Conservation (phyloP, 345 rosid genomes). For the Dovyalis caffra region DNA sequence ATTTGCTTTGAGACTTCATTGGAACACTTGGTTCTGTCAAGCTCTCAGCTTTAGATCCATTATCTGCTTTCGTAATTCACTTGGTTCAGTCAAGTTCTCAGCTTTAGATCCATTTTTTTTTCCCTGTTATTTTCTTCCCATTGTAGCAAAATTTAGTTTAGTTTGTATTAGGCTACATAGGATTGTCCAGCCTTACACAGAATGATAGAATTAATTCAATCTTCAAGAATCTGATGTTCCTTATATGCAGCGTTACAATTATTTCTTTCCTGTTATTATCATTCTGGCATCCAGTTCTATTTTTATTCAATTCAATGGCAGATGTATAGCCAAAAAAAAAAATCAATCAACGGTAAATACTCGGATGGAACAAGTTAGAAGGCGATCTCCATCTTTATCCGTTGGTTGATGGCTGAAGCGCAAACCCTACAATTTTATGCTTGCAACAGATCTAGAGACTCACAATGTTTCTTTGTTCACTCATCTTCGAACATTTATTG, state of each 20-base stretch:
- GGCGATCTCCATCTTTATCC: background rate
- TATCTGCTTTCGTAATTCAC: slow-evolving; percentile 31
- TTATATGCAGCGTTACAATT: background rate
- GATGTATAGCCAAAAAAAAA: background rate
- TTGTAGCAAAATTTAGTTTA: slow-evolving; percentile 23
- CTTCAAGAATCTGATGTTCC: slow-evolving; percentile 8
- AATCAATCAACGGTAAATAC: background rate
- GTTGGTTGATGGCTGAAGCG: background rate
- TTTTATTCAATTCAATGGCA: background rate
- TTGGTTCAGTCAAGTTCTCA: slow-evolving; percentile 16
- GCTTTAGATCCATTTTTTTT: slow-evolving; percentile 23
- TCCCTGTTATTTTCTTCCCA: background rate
- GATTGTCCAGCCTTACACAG: slow-evolving; percentile 27
- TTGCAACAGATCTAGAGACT: background rate
- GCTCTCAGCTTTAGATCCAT: slow-evolving; percentile 20
- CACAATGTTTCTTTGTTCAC: background rate
- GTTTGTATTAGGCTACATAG: slow-evolving; percentile 23
- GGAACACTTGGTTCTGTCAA: slow-evolving; percentile 18
- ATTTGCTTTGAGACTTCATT: slow-evolving; percentile 19
- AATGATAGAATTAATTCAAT: slow-evolving; percentile 27
- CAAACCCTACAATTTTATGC: background rate
- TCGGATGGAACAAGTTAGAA: background rate
- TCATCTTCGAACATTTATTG: background rate
- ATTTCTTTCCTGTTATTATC: background rate
- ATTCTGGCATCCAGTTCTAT: background rate